Conservation (phyloP, 2,329 filamentous ascomycete species). For the Fusarium sp. region DNA sequence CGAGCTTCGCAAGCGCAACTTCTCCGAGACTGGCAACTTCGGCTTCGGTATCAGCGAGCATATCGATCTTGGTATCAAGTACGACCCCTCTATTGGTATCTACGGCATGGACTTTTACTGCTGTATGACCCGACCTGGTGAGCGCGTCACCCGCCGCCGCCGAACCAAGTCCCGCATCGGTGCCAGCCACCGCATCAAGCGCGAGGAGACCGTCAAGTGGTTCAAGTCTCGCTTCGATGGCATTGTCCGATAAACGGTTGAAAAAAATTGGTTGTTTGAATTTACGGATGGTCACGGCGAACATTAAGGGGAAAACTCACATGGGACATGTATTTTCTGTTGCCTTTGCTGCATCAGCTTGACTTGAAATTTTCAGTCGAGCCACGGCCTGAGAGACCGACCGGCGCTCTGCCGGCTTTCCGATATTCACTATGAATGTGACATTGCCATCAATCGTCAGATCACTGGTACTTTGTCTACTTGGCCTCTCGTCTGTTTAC, state of each 20-base stretch:
- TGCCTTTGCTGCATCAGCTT: conserved; percentile 61
- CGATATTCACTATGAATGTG: conserved; percentile 52
- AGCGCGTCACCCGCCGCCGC: conserved; percentile 95
- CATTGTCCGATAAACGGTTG: conserved; percentile 88
- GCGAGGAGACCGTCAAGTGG: conserved; percentile 97
- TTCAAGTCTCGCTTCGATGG: conserved; percentile 92
- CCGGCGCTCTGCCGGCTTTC: conserved; percentile 73
- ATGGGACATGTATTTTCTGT: conserved; percentile 53
- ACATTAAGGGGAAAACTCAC: conserved; percentile 49
- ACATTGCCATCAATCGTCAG: conserved; percentile 45
- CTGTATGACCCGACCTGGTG: conserved; percentile 99
- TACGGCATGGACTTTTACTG: conserved; percentile 99
- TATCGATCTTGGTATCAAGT: conserved; percentile 99
- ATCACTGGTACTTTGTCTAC: conserved; percentile 33
- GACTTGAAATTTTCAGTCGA: conserved; percentile 63
- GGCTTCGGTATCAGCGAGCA: conserved; percentile 99
- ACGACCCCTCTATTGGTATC: conserved; percentile 97
- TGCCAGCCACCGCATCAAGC: conserved; percentile 90
- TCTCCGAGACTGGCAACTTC: conserved; percentile 99
- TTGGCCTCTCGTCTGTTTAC: conserved; percentile 37
- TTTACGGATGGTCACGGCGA: conserved; percentile 54
- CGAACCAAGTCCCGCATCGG: conserved; percentile 89
- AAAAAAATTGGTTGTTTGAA: conserved; percentile 39
- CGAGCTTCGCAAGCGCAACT: conserved; percentile 99
- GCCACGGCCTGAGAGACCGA: conserved; percentile 79